A percentile compares a stretch with the other conserved stretches of the same genome.
Conservation (phyloP, 2,329 filamentous ascomycete genomes). For the Corynespora cassiicola region DNA sequence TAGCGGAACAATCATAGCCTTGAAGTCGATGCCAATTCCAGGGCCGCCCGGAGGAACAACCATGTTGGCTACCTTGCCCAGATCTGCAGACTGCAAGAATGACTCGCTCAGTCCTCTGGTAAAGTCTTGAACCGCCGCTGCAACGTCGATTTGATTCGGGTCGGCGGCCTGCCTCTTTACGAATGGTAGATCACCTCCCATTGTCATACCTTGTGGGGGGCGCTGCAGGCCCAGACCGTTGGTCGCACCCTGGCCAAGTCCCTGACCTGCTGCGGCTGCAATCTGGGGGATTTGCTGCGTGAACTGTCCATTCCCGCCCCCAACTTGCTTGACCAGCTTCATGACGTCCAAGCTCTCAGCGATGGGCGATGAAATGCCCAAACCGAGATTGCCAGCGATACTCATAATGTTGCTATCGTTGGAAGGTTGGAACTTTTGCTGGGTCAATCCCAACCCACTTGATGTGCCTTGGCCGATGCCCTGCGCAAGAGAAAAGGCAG, state of each 20-base stretch:
- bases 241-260: conserved; percentile 34
- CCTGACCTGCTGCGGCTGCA: conserved; percentile 31
- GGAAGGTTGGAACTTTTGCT: conserved; percentile 20
- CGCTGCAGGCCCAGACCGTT: conserved; percentile 25
- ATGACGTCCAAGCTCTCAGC: conserved; percentile 27
- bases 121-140: conserved; percentile 24
- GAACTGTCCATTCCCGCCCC: conserved; percentile 12
- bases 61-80: conserved; percentile 15
- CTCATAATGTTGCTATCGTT: conserved; percentile 22
- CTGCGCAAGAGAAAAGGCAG: conserved; percentile 31
- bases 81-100: conserved; percentile 25
- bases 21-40: conserved; percentile 8
- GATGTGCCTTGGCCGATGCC: conserved; percentile 36
- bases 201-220: too few relatives aligned
- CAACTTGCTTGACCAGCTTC: conserved; percentile 18
- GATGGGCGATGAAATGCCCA: conserved; percentile 31
- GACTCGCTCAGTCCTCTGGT: conserved; percentile 33
- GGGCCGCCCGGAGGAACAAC: neutral
- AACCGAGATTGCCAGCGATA: conserved; percentile 33
- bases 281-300: conserved; percentile 30
- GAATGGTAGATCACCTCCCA: neutral
- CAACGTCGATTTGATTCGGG: conserved; percentile 19
- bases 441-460: conserved; percentile 30
- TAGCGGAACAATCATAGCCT: conserved; percentile 22
- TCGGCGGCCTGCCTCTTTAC: conserved; percentile 19